Conservation (phyloP, 2,329 filamentous ascomycete genomes). For the Periconia digitata region DNA sequence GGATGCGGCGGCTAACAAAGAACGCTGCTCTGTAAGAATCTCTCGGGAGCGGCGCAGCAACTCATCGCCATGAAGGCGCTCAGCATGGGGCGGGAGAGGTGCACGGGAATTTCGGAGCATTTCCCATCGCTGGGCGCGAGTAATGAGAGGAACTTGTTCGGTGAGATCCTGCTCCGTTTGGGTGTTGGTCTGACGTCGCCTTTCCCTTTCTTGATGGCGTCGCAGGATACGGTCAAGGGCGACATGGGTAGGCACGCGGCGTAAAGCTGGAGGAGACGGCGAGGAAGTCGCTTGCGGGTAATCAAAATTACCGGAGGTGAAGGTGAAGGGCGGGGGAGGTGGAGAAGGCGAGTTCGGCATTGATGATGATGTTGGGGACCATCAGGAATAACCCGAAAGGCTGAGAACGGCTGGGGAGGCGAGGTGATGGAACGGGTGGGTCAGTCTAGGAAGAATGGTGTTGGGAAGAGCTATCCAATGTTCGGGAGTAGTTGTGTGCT, state of each 20-base stretch:
- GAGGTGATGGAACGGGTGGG: no score
- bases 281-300: slow-evolving; percentile 47
- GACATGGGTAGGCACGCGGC: slow-evolving; percentile 3
- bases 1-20: slow-evolving; percentile 21
- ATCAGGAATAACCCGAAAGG: not conserved
- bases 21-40: slow-evolving; percentile 33
- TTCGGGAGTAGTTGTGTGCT: no score
- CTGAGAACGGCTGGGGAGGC: not conserved
- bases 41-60: slow-evolving; percentile 31
- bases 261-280: slow-evolving; percentile 11
- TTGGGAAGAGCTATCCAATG: no score
- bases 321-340: slow-evolving; percentile 29
- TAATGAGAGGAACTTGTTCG: slow-evolving; percentile 12
- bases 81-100: slow-evolving; percentile 22
- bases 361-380: slow-evolving; percentile 20
- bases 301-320: slow-evolving; percentile 47
- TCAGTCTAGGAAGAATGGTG: no score
- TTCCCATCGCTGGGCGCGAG: slow-evolving; percentile 15
- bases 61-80: slow-evolving; percentile 20
- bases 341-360: slow-evolving; percentile 31
- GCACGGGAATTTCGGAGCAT: slow-evolving; percentile 22
- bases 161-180: slow-evolving; percentile 18
- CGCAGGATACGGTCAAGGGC: not conserved
- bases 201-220: slow-evolving; percentile 9
- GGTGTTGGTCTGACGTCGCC: slow-evolving; percentile 10